Base-by-base conservation (phyloP, 306 rosid genomes). In the Fragaria nilgerrensis region DNA sequence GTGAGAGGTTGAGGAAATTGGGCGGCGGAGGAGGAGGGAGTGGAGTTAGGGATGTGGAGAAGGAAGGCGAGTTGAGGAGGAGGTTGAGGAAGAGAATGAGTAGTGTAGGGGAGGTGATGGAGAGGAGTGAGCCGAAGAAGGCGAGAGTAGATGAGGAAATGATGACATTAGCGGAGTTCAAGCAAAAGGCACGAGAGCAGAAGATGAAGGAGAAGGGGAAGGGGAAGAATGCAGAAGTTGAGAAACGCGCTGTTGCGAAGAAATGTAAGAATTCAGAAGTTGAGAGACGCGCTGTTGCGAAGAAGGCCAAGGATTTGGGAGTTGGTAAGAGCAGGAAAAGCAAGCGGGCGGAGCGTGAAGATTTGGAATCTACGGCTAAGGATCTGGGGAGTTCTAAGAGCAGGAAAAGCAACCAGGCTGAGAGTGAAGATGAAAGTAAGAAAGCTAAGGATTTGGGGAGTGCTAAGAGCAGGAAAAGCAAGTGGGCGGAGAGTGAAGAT, bases 121-220 rank as follows among this genome's bases (percentile, higher is more conserved):
- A 88, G 82, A 85, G 90, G 87, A 86, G 94, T 17, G 69, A 78
- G 23, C 75, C 84, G 0, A 88, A 88, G 80, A 84, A 78, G 80
- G 75, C 76, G 5, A 85, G 75, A 78, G 71, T 50, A 2, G 83
- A 75, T 63, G 98, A 90, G 64, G 96, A 90, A 45, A 85, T 68
- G 72, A 90, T 94, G 96, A 95, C 97, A 66, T 85, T 95, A 79
- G 97, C 97, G 10, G 94, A 94, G 74, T 80, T 94, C 74, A 90
- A 82, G 88, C 78, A 34, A 67, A 94, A 85, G 78, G 82, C 45
- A 0, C 84, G 68, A 72, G 67, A 82, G 80, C 76, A 75, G 78
- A 87, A 84, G 78, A 23, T 41, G 62, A 73, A 68, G 45, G 71
- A 74, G 72, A 83, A 67, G 59, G 75, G 49, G 23, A 79, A 25